Base-by-base conservation (phyloP, 2,329 filamentous ascomycete species). In the Beauveria sp. region DNA sequence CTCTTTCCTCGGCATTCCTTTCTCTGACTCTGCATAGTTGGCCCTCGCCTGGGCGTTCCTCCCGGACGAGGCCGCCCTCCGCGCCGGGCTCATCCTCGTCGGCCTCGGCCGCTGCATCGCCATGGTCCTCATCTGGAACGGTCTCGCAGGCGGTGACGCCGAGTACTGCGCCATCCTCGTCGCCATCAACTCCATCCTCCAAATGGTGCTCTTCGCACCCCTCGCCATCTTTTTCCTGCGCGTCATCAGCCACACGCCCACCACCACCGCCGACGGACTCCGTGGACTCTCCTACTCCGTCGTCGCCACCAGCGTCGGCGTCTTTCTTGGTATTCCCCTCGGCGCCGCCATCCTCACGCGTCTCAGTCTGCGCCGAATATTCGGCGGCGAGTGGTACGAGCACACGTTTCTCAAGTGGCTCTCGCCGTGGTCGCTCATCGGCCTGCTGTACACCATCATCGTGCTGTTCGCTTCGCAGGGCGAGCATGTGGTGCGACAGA, bases 401-500 rank as follows among this genome's bases (percentile, higher is more conserved):
- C 70, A 76, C 6, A 76, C 79, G 7, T 91, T 92, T 70, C 72
- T 93, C n/a, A 81, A 80, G 45, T 87, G 81, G 70, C 77, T 84
- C 5, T 80, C 83, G 0, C 90, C 90, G 0, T 86, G 83, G 78
- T 91, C 88, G 0, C 78, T 93, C 2, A 83, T 93, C 65, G 89
- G 89, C 0, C 78, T 95, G 12, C 76, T 93, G 1, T 93, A 90
- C 76, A 93, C 89, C 1, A 92, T 93, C 66, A 73, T 92, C 12
- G 84, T 93, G 1, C 78, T 93, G 1, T 93, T 93, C 69, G 89
- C 87, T 0, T 89, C 85, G 2, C 89, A 93, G 70, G 89, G 89
- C 3, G 74, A 74, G 22, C 83, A 84, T 56, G 88, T 91, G 7
- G 86, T 91, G 1, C 82, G 88, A 66, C 88, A 92, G 73, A 89